These are phyloP conservation scores for Trematosphaeria pertusa DNA, from an alignment of 2,329 filamentous ascomycete genomes.

Conservation along the genomic window DNA sequence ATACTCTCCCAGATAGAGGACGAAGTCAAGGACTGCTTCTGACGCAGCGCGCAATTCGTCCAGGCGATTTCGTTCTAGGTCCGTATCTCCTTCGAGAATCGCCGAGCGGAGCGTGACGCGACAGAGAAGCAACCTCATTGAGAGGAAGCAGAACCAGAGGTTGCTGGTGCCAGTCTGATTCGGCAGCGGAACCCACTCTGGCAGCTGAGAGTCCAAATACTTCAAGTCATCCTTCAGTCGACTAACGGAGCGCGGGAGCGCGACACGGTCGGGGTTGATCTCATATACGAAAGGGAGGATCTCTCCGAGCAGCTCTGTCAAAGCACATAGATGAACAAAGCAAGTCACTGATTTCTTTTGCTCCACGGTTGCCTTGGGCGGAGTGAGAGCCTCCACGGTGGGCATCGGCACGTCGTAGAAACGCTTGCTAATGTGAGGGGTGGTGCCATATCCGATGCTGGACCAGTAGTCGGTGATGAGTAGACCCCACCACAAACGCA, in stretches of 20 bases:
- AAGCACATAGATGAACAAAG: slow-evolving; percentile 60
- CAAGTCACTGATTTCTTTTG: slow-evolving; percentile 57
- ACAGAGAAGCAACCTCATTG: slow-evolving; percentile 48
- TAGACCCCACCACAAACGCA: slow-evolving; percentile 64
- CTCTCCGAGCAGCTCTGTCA: slow-evolving; percentile 53
- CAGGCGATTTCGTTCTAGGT: slow-evolving; percentile 39
- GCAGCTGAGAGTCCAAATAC: slow-evolving; percentile 42
- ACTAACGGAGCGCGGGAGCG: slow-evolving; percentile 37
- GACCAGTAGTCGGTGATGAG: slow-evolving; percentile 65
- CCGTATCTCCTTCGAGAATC: slow-evolving; percentile 32
- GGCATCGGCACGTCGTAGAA: slow-evolving; percentile 65
- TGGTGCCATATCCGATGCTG: slow-evolving; percentile 63
- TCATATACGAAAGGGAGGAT: slow-evolving; percentile 49
- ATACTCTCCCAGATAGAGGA: slow-evolving; percentile 53
- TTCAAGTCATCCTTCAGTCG: slow-evolving; percentile 43
- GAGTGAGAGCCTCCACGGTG: slow-evolving; percentile 51
- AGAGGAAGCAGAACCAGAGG: slow-evolving; percentile 51
- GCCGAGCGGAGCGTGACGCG: slow-evolving; percentile 44
- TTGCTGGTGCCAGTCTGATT: slow-evolving; percentile 43
- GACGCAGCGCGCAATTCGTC: slow-evolving; percentile 59
- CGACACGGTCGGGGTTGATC: slow-evolving; percentile 37
- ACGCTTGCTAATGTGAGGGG: slow-evolving; percentile 59
- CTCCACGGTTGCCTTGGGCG: slow-evolving; percentile 40
- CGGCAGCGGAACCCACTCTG: slow-evolving; percentile 40
- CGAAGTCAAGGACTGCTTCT: slow-evolving; percentile 58